Evolutionary conservation across 2,329 filamentous ascomycete genomes (phyloP).

Genomic region (Monosporascus sp.): DNA sequence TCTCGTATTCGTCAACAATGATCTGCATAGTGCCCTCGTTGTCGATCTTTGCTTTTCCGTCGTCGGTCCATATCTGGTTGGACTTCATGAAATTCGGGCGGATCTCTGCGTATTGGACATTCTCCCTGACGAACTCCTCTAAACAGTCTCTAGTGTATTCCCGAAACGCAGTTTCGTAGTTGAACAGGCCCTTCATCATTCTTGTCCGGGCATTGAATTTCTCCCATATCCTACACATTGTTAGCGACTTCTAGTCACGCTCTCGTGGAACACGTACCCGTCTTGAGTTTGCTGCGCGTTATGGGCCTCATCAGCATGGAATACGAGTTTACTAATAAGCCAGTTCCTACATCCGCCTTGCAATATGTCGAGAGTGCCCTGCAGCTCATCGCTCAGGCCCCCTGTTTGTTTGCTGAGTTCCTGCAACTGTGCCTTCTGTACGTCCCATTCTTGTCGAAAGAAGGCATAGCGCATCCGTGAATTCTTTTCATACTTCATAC

Average conservation of each 20-base stretch:
- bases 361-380: neutral
- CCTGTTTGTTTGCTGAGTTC: neutral
- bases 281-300: constrained; percentile 41
- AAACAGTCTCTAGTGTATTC: constrained; percentile 50
- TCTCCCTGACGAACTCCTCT: constrained; percentile 48
- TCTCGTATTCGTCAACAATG: constrained; percentile 41
- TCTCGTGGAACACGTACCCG: constrained; percentile 38
- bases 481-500: constrained; percentile 11
- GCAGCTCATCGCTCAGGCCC: neutral
- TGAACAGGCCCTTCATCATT: constrained; percentile 56
- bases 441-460: constrained; percentile 18
- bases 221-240: constrained; percentile 42
- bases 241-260: constrained; percentile 4
- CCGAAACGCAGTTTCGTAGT: constrained; percentile 50
- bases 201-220: constrained; percentile 58
- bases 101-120: constrained; percentile 56
- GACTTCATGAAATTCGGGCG: constrained; percentile 53
- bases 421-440: neutral
- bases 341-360: constrained; percentile 34
- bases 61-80: constrained; percentile 45
- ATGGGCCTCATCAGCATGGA: constrained; percentile 56
- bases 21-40: constrained; percentile 48
- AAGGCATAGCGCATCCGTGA: constrained; percentile 22
- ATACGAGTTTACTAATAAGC: constrained; percentile 57
- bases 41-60: constrained; percentile 38